Evolutionary conservation across 352 stramenopile genomes (phyloP).

Genomic region (Pythium guiyangense): DNA sequence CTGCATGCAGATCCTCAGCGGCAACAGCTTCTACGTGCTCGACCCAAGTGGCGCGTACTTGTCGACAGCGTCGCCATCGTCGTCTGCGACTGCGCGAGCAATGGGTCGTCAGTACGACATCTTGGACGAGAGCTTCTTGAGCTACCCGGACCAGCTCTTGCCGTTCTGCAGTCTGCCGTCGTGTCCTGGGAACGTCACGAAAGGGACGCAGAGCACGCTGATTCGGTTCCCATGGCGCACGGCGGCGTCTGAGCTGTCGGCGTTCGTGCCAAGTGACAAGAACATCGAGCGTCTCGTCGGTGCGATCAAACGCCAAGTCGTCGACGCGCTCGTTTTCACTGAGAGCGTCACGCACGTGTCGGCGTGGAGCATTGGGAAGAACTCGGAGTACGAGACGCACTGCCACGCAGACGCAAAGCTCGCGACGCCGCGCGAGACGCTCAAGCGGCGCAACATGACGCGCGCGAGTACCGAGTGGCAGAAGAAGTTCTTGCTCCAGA

Average conservation of each 20-base stretch:
- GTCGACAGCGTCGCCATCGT: not conserved
- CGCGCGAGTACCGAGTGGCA: constrained; percentile 64
- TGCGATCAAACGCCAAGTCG: constrained; percentile 39
- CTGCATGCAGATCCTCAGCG: constrained; percentile 77
- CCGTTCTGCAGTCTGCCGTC: constrained; percentile 66
- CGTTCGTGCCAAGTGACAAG: constrained; percentile 23
- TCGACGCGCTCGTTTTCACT: constrained; percentile 66
- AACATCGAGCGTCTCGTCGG: constrained; percentile 22
- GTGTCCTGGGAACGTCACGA: constrained; percentile 45
- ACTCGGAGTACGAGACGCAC: constrained; percentile 54
- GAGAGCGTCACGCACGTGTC: constrained; percentile 55
- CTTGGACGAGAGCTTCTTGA: constrained; percentile 47
- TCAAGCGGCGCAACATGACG: constrained; percentile 43
- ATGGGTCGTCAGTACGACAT: constrained; percentile 59
- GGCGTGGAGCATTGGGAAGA: constrained; percentile 59
- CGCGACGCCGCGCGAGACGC: constrained; percentile 26
- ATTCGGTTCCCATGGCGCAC: constrained; percentile 72
- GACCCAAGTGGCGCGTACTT: constrained; percentile 58
- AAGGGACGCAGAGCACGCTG: constrained; percentile 47
- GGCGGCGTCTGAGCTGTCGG: constrained; percentile 29
- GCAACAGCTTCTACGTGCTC: constrained; percentile 71
- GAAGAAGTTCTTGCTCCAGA: constrained; percentile 72
- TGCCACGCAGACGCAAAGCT: constrained; percentile 49
- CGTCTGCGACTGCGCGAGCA: constrained; percentile 5
- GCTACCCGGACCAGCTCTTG: constrained; percentile 69